Base-by-base conservation (phyloP, 306 rosid genomes). In the Nissolia schottii region DNA sequence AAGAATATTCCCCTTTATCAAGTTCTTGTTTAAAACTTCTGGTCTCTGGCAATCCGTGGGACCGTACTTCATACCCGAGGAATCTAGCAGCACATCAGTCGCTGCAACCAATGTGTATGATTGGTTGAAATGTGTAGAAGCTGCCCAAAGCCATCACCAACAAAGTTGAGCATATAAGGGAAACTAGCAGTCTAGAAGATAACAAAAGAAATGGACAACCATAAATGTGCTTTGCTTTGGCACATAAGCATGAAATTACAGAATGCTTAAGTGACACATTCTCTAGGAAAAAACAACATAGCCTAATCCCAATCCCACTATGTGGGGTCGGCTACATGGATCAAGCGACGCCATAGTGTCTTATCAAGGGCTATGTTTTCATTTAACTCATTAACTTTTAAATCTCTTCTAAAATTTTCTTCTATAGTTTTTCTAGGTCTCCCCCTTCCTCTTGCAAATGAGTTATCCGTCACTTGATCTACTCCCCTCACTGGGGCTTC, bases 41-140 rank as follows among this genome's bases (percentile, higher is more conserved):
- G 95, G 96, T 68, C 83, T 89, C 82, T 95, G 99, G 84, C 99
- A 95, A 79, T 95, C 99, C 1, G 96, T 79, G 65, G 97, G 93
- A 73, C 87, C 91, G 85, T 73, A 88, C 78, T 85, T 95, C 82
- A 27, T 71, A 27, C 80, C 96, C 15, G 99, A 95, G 51, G 97
- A 89, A 84, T 95, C 99, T 54, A 95, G 82, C 84, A 91, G 79
- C 28, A 73, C 97, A 70, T 95, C 99, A 51, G 80, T 95, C 59
- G 97, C 97, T 53, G 97, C 90, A 64, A 95, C 97, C 88, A 95
- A 82, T 35, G 88, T 82, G 82, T 73, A 95, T 25, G 99, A 81
- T 67, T 67, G 78, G 79, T 95, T 91, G 74, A 79, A 57, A 77
- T 25, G 92, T 11, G 99, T 91, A 45, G 96, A 78, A 70, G 99